Percentiles rank a stretch among this genome's conserved stretches.
Evolutionary conservation across 2,329 filamentous ascomycete genomes (phyloP).

Genomic region (Rosellinia necatrix): DNA sequence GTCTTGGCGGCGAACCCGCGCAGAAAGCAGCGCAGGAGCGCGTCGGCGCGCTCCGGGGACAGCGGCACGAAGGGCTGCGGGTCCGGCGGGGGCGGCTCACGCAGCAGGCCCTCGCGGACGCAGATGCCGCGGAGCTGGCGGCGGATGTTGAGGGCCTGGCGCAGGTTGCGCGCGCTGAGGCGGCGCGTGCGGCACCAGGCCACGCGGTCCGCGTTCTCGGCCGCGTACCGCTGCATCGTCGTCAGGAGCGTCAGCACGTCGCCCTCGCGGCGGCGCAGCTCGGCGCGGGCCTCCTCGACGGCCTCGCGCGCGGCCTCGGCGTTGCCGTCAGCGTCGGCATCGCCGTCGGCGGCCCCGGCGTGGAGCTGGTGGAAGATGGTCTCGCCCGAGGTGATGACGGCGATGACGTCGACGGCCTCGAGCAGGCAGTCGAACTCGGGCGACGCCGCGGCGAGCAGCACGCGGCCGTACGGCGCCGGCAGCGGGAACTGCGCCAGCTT

Average conservation of each 20-base stretch:
- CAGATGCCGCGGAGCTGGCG: conserved; percentile 64
- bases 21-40: conserved; percentile 65
- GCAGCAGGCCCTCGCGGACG: conserved; percentile 55
- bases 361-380: conserved; percentile 66
- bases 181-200: conserved; percentile 63
- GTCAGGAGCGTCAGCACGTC: conserved; percentile 69
- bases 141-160: conserved; percentile 64
- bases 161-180: conserved; percentile 65
- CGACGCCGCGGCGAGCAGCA: conserved; percentile 77
- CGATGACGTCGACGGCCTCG: conserved; percentile 84
- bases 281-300: conserved; percentile 57
- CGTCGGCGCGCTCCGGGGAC: conserved; percentile 58
- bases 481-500: conserved; percentile 85
- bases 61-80: conserved; percentile 61
- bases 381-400: conserved; percentile 65
- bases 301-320: conserved; percentile 50
- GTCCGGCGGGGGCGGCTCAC: conserved; percentile 52
- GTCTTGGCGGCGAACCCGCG: conserved; percentile 65
- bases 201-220: conserved; percentile 58
- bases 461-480: conserved; percentile 77
- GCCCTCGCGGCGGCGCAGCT: conserved; percentile 64
- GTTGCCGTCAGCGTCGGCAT: conserved; percentile 52
- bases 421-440: conserved; percentile 73
- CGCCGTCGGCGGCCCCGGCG: conserved; percentile 22
- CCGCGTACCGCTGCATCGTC: conserved; percentile 64